phyloP scores from a whole-genome alignment of 2,329 filamentous ascomycete genomes.

The Fusarium foetens region DNA sequence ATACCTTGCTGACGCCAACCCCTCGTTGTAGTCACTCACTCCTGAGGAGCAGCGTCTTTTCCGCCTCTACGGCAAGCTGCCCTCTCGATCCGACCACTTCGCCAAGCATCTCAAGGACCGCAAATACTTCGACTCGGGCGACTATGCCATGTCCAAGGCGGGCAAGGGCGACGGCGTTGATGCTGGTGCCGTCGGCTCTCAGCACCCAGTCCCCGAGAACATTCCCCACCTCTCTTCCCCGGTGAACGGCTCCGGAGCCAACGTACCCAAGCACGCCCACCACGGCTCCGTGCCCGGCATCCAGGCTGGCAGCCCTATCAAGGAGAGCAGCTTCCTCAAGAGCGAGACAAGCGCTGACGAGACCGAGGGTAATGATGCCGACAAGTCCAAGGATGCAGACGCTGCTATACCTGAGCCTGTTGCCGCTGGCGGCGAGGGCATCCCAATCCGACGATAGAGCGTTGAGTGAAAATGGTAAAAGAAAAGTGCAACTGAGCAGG shows the following conservation, averaged over 20 bases:
- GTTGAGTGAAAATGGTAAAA: constrained; percentile 6
- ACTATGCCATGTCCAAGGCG: constrained; percentile 96
- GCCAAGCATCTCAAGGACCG: constrained; percentile 99
- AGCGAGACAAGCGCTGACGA: constrained; percentile 78
- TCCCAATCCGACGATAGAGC: constrained; percentile 70
- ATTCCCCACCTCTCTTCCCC: constrained; percentile 88
- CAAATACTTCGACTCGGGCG: constrained; percentile 97
- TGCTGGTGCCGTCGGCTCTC: constrained; percentile 90
- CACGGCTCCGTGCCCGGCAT: constrained; percentile 58
- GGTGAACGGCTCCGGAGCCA: constrained; percentile 51
- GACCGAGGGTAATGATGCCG: constrained; percentile 49
- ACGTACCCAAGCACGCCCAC: constrained; percentile 53
- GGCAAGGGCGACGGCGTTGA: constrained; percentile 96
- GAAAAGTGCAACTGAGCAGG: constrained; percentile 2
- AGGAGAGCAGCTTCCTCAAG: constrained; percentile 89
- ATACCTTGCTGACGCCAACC: constrained; percentile 32
- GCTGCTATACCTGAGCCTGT: constrained; percentile 30
- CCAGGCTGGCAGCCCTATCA: constrained; percentile 82
- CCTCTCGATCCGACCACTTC: constrained; percentile 93
- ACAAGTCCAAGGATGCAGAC: constrained; percentile 55
- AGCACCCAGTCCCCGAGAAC: constrained; percentile 94
- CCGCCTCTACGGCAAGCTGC: constrained; percentile 96
- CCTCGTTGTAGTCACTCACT: constrained; percentile 75
- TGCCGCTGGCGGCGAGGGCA: constrained; percentile 53
- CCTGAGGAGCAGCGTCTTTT: constrained; percentile 97